Evolutionary conservation across 2,329 filamentous ascomycete genomes (phyloP).

Genomic region (Cadophora malorum): DNA sequence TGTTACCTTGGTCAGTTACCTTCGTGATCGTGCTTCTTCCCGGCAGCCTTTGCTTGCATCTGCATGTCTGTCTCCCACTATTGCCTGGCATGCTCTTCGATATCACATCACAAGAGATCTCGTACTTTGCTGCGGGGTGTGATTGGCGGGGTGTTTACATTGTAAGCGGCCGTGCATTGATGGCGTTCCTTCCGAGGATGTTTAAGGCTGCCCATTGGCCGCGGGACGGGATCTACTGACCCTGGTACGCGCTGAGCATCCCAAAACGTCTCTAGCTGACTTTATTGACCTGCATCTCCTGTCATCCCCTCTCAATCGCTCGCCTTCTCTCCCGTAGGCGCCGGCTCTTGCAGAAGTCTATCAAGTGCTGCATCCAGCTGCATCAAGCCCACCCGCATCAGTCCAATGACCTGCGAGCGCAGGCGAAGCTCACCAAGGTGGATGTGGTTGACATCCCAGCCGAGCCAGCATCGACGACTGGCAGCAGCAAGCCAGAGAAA

Average conservation of each 20-base stretch:
- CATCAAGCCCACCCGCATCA: conserved; percentile 21
- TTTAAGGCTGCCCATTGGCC: neutral
- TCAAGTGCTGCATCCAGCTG: conserved; percentile 14
- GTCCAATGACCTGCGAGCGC: conserved; percentile 17
- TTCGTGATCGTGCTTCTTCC: conserved; percentile 1
- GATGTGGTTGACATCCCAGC: conserved; percentile 7
- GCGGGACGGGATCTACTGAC: neutral
- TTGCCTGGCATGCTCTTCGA: neutral
- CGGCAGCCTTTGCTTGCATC: neutral
- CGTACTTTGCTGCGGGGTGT: conserved; percentile 17
- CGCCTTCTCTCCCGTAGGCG: conserved; percentile 30
- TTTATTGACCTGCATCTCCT: conserved; percentile 32
- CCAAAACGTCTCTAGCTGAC: conserved; percentile 23
- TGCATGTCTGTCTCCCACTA: conserved; percentile 14
- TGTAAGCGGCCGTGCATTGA: conserved; percentile 12
- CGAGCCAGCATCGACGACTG: neutral
- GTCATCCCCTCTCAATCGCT: conserved; percentile 26
- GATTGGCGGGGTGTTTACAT: conserved; percentile 19
- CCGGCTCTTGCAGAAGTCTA: conserved; percentile 29
- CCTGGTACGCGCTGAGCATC: neutral
- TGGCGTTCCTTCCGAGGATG: neutral
- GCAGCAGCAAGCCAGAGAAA: conserved; percentile 14
- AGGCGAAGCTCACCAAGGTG: neutral
- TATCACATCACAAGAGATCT: conserved; percentile 18
- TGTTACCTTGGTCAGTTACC: neutral